A percentile compares a stretch with the other conserved stretches of the same genome.
These are phyloP conservation scores for Herpomyces periplanetae DNA, from an alignment of 2,329 filamentous ascomycete genomes.

Conservation along the genomic window DNA sequence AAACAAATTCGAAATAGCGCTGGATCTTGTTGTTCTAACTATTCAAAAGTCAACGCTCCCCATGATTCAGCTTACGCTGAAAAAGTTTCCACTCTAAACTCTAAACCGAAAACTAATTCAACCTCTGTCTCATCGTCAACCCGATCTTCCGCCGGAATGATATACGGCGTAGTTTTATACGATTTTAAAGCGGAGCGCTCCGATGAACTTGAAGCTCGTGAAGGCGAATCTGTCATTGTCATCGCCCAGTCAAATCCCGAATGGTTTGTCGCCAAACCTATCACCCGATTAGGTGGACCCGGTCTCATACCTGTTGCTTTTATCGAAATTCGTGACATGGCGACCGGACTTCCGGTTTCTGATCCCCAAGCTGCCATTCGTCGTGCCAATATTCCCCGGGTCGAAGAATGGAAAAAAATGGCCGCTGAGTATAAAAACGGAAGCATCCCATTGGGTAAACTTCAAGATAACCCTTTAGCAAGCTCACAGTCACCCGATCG, in stretches of 20 bases:
- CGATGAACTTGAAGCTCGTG: conserved; percentile 83
- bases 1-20: conserved; percentile 64
- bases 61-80: conserved; percentile 78
- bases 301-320: conserved; percentile 86
- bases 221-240: conserved; percentile 83
- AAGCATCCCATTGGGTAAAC: conserved; percentile 78
- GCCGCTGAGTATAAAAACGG: conserved; percentile 96
- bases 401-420: conserved; percentile 99
- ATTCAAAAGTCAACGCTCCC: conserved; percentile 24
- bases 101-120: conserved; percentile 3
- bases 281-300: conserved; percentile 70
- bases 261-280: conserved; percentile 98
- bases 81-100: conserved; percentile 3
- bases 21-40: too few species aligned
- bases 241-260: conserved; percentile 94
- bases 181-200: conserved; percentile 76
- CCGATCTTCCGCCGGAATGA: conserved; percentile 27
- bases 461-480: conserved; percentile 16
- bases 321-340: conserved; percentile 81
- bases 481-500: too few species aligned
- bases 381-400: conserved; percentile 56
- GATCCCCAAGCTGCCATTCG: conserved; percentile 55
- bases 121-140: conserved; percentile 8
- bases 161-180: conserved; percentile 87
- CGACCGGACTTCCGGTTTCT: conserved; percentile 35